Evolutionary conservation across 495 filamentous ascomycete species (phyloP), one percentile per base, ranked within the genome.

Genomic region (Daldinia vernicosa): DNA sequence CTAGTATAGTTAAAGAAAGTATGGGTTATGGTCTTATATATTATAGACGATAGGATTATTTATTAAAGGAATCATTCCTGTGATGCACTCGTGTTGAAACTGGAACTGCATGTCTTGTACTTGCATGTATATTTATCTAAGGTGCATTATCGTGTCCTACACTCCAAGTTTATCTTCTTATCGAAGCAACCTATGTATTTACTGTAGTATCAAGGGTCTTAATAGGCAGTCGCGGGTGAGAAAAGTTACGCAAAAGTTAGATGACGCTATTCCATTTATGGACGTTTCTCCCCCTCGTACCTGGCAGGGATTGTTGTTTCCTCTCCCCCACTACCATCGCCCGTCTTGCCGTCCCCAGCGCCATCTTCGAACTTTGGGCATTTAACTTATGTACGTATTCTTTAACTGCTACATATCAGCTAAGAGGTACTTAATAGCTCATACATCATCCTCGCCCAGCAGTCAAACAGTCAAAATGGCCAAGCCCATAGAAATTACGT

Each of bases 401-500:
- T 35, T 56, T 51, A 55, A 47, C 43, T 24, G 43, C 19, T 24
- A 43, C 1, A 1, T 27, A 33, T n/a, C n/a, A 9, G 43, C 17
- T 43, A 56, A 50, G 33, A 35, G 33, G 30, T 51, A 19, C 50
- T 27, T 37, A 27, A 63, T 32, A 52, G 14, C 53, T 63, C 15
- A 3, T 45, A 45, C 51, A 54, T 33, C 11, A 54, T 54, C 15
- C 39, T 54, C 17, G 56, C 24, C 50, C 32, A 6, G 26, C 57
- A 70, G 74, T 60, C 73, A 74, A 28, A 50, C 57, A 70, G 74
- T 60, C 73, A 74, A 28, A 50, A 91, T 91, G 88, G 87, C 87
- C 61, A 85, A 88, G 71, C 86, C 89, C 37, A 84, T 93, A 61
- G 83, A 89, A 35, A 94, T 97, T 54, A 79, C 85, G 61, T 95